Evolutionary conservation across 116 monocot genomes (phyloP).

Genomic region (Dioscorea cayenensis): DNA sequence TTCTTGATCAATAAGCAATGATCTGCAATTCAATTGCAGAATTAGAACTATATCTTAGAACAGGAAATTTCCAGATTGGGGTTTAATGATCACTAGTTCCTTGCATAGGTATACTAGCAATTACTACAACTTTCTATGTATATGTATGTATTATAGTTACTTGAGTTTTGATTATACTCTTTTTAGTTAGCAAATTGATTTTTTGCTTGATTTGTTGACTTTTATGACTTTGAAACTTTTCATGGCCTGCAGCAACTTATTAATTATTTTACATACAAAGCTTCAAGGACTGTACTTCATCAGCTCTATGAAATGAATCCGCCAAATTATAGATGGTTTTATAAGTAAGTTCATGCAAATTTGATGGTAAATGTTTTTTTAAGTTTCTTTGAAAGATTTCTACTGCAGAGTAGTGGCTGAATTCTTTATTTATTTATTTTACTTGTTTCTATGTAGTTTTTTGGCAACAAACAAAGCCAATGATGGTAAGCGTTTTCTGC

Average conservation of each 20-base stretch:
- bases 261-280: constrained; percentile 90
- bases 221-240: not conserved
- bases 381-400: too few species aligned
- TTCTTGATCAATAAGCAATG: too few species aligned
- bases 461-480: constrained; percentile 50
- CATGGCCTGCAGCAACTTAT: constrained; percentile 59
- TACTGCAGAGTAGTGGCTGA: not conserved
- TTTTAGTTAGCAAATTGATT: too few species aligned
- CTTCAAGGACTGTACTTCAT: constrained; percentile 78
- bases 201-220: not conserved
- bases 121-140: too few species aligned
- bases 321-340: constrained; percentile 85
- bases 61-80: not conserved
- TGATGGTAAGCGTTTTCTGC: constrained; percentile 70
- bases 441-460: constrained; percentile 37
- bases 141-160: not conserved
- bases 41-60: too few species aligned
- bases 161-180: not conserved
- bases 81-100: not conserved
- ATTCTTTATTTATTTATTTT: not conserved
- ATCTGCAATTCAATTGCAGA: too few species aligned
- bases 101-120: not conserved
- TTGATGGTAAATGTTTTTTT: not conserved
- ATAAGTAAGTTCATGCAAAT: constrained; percentile 53
- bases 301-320: constrained; percentile 99